phyloP scores from a whole-genome alignment of 2,329 filamentous ascomycete species.

The Aspergillus calidoustus region DNA sequence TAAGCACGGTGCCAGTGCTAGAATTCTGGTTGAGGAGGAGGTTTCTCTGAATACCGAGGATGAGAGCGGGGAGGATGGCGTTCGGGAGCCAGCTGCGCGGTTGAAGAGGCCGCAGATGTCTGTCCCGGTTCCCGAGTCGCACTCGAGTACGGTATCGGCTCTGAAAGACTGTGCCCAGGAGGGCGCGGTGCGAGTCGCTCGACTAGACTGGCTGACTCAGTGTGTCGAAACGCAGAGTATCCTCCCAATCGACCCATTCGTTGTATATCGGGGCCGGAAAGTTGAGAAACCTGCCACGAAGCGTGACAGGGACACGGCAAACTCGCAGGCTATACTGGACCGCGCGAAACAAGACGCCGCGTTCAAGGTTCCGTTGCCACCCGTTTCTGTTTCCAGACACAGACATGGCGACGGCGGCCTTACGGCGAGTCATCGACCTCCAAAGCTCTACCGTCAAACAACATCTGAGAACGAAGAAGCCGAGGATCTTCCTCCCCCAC shows the following conservation, averaged over 20 bases:
- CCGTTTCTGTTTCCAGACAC: slow-evolving; percentile 20
- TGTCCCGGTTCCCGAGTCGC: background rate
- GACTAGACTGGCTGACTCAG: slow-evolving; percentile 58
- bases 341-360: slow-evolving; percentile 57
- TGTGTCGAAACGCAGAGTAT: slow-evolving; percentile 49
- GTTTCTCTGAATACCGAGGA: slow-evolving; percentile 39
- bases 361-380: slow-evolving; percentile 1
- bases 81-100: slow-evolving; percentile 17
- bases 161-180: background rate
- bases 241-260: slow-evolving; percentile 53
- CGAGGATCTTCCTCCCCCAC: slow-evolving; percentile 65
- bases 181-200: slow-evolving; percentile 55
- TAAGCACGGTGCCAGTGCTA: background rate
- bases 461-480: slow-evolving; percentile 77
- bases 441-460: slow-evolving; percentile 66
- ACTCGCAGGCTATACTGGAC: slow-evolving; percentile 51
- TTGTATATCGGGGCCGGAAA: slow-evolving; percentile 57
- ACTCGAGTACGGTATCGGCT: background rate
- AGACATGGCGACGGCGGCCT: slow-evolving; percentile 27
- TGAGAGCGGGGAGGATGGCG: slow-evolving; percentile 33
- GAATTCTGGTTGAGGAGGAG: slow-evolving; percentile 17
- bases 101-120: slow-evolving; percentile 11
- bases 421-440: slow-evolving; percentile 35
- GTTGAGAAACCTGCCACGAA: slow-evolving; percentile 39
- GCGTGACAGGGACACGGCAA: background rate